Conservation (phyloP, 495 filamentous ascomycete genomes). For the Aspergillus funiculosus region DNA sequence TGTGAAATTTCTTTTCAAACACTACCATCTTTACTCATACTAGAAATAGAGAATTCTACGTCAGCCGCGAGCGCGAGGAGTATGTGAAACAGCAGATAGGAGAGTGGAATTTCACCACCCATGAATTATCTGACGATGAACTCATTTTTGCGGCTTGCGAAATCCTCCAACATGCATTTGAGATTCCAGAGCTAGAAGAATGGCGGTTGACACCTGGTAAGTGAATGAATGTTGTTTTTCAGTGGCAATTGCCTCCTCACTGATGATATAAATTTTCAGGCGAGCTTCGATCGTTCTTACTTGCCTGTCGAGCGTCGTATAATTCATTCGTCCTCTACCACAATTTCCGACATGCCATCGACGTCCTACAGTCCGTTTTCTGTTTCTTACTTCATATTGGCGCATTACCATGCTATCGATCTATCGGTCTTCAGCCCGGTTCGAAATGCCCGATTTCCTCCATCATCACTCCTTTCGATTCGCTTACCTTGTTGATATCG, state of each 20-base stretch:
- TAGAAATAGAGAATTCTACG: slow-evolving; percentile 31
- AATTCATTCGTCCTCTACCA: slow-evolving; percentile 97
- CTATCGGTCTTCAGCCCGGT: slow-evolving; percentile 20
- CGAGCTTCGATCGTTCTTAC: slow-evolving; percentile 70
- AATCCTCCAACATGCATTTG: slow-evolving; percentile 86
- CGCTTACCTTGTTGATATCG: slow-evolving; percentile 81
- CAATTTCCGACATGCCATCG: slow-evolving; percentile 95
- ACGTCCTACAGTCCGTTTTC: slow-evolving; percentile 92
- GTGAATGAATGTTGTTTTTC: slow-evolving; percentile 16
- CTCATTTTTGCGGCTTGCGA: slow-evolving; percentile 69
- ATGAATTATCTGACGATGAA: slow-evolving; percentile 84
- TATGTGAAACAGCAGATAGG: slow-evolving; percentile 65
- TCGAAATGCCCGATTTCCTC: slow-evolving; percentile 58
- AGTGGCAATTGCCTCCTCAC: background rate
- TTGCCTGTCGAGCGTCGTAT: slow-evolving; percentile 81
- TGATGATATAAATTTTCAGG: slow-evolving; percentile 20
- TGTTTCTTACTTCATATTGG: slow-evolving; percentile 83
- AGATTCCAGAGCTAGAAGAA: slow-evolving; percentile 69
- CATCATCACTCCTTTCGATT: slow-evolving; percentile 76
- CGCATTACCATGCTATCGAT: slow-evolving; percentile 61
- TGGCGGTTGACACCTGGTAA: slow-evolving; percentile 73
- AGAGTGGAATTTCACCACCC: slow-evolving; percentile 81
- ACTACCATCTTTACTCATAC: background rate
- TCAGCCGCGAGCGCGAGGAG: slow-evolving; percentile 53
- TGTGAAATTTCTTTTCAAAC: background rate